phyloP scores from a whole-genome alignment of 768 basidiomycete genomes.

The Mycena capillaripes region DNA sequence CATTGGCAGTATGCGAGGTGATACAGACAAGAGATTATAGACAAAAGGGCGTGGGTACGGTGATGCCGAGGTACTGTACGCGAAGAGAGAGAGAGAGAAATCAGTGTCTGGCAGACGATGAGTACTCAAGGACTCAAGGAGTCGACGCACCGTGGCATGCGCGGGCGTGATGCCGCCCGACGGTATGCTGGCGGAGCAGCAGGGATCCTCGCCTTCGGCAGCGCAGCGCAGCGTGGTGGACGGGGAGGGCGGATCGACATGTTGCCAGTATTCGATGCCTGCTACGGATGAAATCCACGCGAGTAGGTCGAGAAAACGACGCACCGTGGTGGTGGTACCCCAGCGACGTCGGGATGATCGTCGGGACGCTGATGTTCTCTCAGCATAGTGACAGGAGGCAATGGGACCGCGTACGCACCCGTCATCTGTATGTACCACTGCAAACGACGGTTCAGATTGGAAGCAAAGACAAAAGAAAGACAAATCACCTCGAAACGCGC shows the following conservation, averaged over 20 bases:
- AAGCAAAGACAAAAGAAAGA: not conserved
- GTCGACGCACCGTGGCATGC: constrained; percentile 59
- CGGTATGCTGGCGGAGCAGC: constrained; percentile 63
- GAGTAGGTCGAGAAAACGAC: not conserved
- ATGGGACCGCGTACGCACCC: constrained; percentile 47
- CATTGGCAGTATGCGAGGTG: too few relatives aligned
- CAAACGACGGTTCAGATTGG: not conserved
- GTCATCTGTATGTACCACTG: constrained; percentile 67
- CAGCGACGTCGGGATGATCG: constrained; percentile 60
- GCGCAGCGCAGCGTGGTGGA: constrained; percentile 59
- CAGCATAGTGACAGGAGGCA: not conserved
- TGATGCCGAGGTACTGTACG: constrained; percentile 33
- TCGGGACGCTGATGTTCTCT: constrained; percentile 57
- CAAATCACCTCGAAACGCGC: constrained; percentile 58
- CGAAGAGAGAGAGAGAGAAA: too few relatives aligned
- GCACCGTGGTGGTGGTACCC: constrained; percentile 70
- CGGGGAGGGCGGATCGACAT: constrained; percentile 55
- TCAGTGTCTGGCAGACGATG: not conserved
- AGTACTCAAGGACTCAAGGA: not conserved
- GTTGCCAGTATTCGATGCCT: constrained; percentile 69
- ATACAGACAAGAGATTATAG: not conserved
- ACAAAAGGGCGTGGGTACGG: constrained; percentile 30
- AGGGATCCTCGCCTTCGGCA: constrained; percentile 62
- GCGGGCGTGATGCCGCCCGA: constrained; percentile 60
- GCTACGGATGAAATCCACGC: not conserved